Percentiles rank a stretch among this genome's conserved stretches.
phyloP scores from a whole-genome alignment of 108 stramenopile genomes.

The Nannochloropsis gaditana region DNA sequence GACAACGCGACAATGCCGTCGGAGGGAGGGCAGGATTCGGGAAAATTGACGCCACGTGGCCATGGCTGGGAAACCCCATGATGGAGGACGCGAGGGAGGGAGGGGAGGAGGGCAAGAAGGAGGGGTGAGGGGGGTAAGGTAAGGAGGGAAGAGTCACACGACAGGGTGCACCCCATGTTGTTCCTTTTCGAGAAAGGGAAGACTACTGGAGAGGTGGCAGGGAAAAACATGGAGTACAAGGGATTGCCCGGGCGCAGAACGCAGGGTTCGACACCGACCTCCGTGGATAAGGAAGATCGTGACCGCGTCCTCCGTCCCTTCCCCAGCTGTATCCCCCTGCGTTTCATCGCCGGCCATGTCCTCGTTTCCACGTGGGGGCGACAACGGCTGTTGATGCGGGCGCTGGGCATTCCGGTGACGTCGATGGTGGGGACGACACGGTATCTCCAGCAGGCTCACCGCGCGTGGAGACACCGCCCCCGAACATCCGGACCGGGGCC shows the following conservation, averaged over 20 bases:
- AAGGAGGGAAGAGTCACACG: not conserved
- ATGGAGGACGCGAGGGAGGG: not conserved
- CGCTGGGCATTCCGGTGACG: not conserved
- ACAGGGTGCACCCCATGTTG: no score
- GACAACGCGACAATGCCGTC: not conserved
- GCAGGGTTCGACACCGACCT: not conserved
- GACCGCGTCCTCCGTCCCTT: not conserved
- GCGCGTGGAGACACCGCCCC: not conserved
- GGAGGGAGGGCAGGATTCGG: not conserved
- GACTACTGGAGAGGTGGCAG: not conserved
- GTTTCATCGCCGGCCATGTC: not conserved
- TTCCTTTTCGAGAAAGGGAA: no score
- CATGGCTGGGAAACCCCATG: not conserved
- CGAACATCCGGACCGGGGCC: not conserved
- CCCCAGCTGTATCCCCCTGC: not conserved
- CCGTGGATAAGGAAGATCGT: slow-evolving; percentile 5
- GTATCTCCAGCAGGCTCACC: not conserved
- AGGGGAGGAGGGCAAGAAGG: not conserved
- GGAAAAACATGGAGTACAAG: not conserved
- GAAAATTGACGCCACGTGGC: not conserved
- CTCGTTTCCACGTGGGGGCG: not conserved
- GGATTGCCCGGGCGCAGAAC: no score
- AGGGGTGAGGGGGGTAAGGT: not conserved
- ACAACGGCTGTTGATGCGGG: not conserved
- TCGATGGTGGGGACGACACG: not conserved